Evolutionary conservation across 164 flowering plant species (phyloP).

Genomic region (Buxus sempervirens): DNA sequence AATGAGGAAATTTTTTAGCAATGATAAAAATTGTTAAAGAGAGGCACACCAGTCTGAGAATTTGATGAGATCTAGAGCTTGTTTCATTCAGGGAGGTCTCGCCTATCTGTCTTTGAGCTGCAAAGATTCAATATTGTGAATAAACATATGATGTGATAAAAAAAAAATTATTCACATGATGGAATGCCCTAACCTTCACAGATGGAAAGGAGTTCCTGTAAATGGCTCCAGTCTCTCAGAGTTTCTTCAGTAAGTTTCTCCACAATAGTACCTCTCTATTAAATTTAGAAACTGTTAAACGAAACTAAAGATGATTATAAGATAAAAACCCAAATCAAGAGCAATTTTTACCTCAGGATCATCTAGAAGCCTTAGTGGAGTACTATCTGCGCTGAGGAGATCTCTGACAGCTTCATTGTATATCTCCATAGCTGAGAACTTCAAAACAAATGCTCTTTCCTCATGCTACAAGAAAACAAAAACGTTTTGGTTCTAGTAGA

Average conservation of each 20-base stretch:
- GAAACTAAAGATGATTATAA: neutral
- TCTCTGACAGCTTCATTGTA: conserved; percentile 93
- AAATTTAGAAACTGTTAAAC: conserved; percentile 8
- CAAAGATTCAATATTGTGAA: conserved; percentile 16
- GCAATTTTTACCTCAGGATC: conserved; percentile 80
- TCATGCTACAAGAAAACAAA: conserved; percentile 49
- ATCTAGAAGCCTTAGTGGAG: conserved; percentile 84
- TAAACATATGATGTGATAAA: conserved; percentile 8
- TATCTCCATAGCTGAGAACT: conserved; percentile 94
- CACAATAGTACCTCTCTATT: conserved; percentile 88
- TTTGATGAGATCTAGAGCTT: conserved; percentile 99
- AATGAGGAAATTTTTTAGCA: neutral
- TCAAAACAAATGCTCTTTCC: conserved; percentile 70
- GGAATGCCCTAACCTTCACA: conserved; percentile 64
- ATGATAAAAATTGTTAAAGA: conserved; percentile 1
- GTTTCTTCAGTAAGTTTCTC: conserved; percentile 82
- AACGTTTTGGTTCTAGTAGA: neutral
- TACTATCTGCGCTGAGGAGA: conserved; percentile 60
- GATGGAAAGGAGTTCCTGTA: conserved; percentile 63
- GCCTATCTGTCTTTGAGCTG: conserved; percentile 91
- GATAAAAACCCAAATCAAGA: neutral
- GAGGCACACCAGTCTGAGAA: conserved; percentile 68
- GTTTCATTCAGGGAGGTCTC: conserved; percentile 87
- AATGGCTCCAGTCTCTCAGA: conserved; percentile 57
- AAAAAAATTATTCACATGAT: neutral